Base-by-base conservation (phyloP, 495 filamentous ascomycete genomes). In the Cetradonia linearis region DNA sequence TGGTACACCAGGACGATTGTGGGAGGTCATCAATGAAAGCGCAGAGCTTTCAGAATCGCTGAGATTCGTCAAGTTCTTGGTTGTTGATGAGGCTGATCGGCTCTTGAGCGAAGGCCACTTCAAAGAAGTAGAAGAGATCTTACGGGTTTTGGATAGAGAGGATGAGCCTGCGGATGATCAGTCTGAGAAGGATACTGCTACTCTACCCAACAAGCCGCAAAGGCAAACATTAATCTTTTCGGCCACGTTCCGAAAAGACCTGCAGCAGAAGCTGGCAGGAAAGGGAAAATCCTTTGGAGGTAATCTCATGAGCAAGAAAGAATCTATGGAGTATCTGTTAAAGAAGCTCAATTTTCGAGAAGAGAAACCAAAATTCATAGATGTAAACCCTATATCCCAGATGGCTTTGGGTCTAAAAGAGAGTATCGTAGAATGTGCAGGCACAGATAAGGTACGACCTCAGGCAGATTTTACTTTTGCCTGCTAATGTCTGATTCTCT, bases 161-260 rank as follows among this genome's bases (percentile, higher is more conserved):
- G 72, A 74, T 55, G 71, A 73, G 18, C 70, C 75, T 38, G 72
- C 70, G 14, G 79, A 78, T 27, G 69, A 72, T 34, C 61, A 72
- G 38, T 59, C 61, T 16, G 60, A 63, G 13, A 62, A 65, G 23
- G 62, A 73, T 14, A 65, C 72, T 31, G 54, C 55, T 25, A 66
- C 56, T 54, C 59, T 56, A 23, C 52, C 42, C 31, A 55, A 34
- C 42, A 48, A 62, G 14, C 63, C 68, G 36, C 66, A 73, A n/a
- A 78, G 89, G 28, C 93, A 98, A 70, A 97, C 91, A 1, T 79
- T 98, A 2, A 88, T 98, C 38, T 98, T 98, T 73, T 97, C 94
- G 0, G 93, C 93, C 4, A 98, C 93, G 0, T 96, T 98, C 73
- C 86, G 95, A 67, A 87, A 87, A 65, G 84, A 83, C 13, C 70